These are phyloP conservation scores for Ramaria rubella DNA, from an alignment of 768 basidiomycete species.

Conservation along the genomic window DNA sequence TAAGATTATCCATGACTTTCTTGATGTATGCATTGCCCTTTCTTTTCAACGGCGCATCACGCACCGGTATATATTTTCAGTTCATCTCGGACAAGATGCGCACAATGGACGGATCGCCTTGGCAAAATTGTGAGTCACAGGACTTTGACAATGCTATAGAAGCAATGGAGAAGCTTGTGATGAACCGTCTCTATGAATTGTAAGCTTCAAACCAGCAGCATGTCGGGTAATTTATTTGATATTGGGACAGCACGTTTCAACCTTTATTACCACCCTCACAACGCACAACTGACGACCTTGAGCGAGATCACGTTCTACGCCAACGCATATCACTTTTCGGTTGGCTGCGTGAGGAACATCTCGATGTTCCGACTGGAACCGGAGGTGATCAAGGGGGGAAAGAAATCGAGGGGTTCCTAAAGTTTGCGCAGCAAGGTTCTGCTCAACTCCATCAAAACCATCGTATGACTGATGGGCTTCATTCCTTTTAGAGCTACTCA, in stretches of 20 bases:
- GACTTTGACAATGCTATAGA: constrained; percentile 98
- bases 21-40: constrained; percentile 52
- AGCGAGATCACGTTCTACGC: constrained; percentile 82
- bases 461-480: background rate
- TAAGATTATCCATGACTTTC: constrained; percentile 91
- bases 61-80: constrained; percentile 32
- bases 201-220: constrained; percentile 35
- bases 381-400: constrained; percentile 18
- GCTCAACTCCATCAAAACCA: background rate
- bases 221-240: constrained; percentile 1
- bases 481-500: constrained; percentile 64
- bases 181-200: constrained; percentile 97
- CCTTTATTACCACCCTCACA: constrained; percentile 73
- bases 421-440: constrained; percentile 83
- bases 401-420: constrained; percentile 61
- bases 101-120: constrained; percentile 55
- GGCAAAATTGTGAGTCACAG: constrained; percentile 66
- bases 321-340: constrained; percentile 88
- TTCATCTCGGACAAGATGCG: constrained; percentile 91
- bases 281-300: constrained; percentile 92
- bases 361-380: constrained; percentile 80
- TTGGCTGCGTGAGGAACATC: constrained; percentile 84
- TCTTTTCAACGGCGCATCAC: background rate
- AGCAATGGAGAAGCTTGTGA: constrained; percentile 99
- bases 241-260: constrained; percentile 72